Evolutionary conservation across 2,329 filamentous ascomycete genomes (phyloP), one percentile per base, ranked within the genome.

Genomic region (Pestalotiopsis fici): DNA sequence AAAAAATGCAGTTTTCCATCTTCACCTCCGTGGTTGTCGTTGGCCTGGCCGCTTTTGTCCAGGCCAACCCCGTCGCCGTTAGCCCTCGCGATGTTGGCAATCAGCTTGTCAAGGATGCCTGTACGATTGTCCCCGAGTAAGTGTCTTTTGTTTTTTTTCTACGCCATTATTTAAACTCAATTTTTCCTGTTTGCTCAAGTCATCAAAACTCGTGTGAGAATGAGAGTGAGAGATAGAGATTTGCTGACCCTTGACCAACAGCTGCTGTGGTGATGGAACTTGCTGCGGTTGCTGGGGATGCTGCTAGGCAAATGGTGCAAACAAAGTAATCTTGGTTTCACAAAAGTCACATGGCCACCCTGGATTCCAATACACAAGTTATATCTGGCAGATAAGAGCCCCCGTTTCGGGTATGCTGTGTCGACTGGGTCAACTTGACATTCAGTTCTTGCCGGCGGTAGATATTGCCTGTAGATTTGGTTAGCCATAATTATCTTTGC

Each of bases 261-360:
- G 62, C 25, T 64, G 59, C 37, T 67, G 65, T 28, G 61, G 65
- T 23, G 65, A 56, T 35, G 23, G 37, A 11, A 59, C 25, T 4
- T 66, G 65, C 35, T 66, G 65, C 23, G 65, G 65, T 23, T 64
- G 59, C 60, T 66, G 43, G 65, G 65, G 65, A 13, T 66, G 65
- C 28, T 66, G 65, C 65, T 62, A 66, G 55, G 23, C 35, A 28
- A 25, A 13, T 7, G 18, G 47, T 23, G 21, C 15, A 15, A 54
- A 35, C 31, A 35, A 11, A 35, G 11, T 35, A 7, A 7, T 35
- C 31, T 35, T 11, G 31, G 31, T 35, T 35, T 35, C 31, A n/a
- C n/a, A 11, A 35, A 35, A 35, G 31, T 11, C 31, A 2, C 7
- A 35, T 35, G 31, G 31, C 31, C 31, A 6, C 6, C 31, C 31